phyloP scores from a whole-genome alignment of 768 basidiomycete species.

The Pleurotus sapidus region DNA sequence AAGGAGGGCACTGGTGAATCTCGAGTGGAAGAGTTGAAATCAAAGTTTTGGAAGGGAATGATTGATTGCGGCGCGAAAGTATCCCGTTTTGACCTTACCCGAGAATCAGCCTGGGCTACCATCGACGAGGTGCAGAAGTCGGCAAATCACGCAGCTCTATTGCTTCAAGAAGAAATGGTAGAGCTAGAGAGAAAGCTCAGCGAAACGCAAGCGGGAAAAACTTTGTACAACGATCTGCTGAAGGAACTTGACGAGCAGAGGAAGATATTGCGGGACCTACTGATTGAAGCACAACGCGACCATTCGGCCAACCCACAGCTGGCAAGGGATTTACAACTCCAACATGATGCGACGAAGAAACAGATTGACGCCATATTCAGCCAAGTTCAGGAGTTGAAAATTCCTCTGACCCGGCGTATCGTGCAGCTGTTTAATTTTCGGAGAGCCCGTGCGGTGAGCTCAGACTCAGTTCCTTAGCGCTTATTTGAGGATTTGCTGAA shows the following conservation, averaged over 20 bases:
- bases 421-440: slow-evolving; percentile 1
- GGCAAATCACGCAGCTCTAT: slow-evolving; percentile 9
- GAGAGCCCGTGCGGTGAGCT: neutral
- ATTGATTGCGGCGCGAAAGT: slow-evolving; percentile 22
- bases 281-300: neutral
- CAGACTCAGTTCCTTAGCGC: neutral
- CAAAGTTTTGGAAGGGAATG: slow-evolving; percentile 26
- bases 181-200: slow-evolving; percentile 22
- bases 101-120: slow-evolving; percentile 24
- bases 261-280: slow-evolving; percentile 6
- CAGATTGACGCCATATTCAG: slow-evolving; percentile 5
- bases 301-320: neutral
- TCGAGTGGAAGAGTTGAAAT: neutral
- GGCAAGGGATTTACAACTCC: neutral
- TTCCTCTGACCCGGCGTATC: slow-evolving; percentile 6
- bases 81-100: slow-evolving; percentile 18
- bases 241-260: slow-evolving; percentile 23
- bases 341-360: slow-evolving; percentile 1
- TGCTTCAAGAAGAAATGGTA: slow-evolving; percentile 29
- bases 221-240: slow-evolving; percentile 21
- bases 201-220: slow-evolving; percentile 27
- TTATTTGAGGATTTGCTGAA: neutral
- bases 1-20: slow-evolving; percentile 12
- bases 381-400: slow-evolving; percentile 9
- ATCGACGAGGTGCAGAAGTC: slow-evolving; percentile 14